Percentiles rank a stretch among this genome's conserved stretches.
These are phyloP conservation scores for Fusarium duplospermum DNA, from an alignment of 2,329 filamentous ascomycete species.

Conservation along the genomic window DNA sequence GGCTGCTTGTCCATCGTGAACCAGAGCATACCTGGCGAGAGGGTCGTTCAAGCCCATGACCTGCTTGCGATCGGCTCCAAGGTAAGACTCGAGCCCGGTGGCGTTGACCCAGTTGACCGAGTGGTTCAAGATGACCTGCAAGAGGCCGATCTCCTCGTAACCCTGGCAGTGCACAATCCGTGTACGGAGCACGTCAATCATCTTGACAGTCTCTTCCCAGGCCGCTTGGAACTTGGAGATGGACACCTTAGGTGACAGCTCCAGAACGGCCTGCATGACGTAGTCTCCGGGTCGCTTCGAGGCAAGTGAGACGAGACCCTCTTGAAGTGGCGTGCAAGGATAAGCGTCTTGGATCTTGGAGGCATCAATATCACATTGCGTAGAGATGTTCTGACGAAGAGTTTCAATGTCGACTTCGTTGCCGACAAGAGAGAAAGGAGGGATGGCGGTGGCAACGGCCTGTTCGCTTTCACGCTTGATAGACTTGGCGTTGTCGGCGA, in stretches of 20 bases:
- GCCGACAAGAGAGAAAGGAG: not conserved
- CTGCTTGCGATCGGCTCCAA: not conserved
- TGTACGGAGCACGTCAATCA: constrained; percentile 20
- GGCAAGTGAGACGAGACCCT: constrained; percentile 53
- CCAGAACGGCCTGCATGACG: constrained; percentile 44
- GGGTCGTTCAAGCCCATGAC: constrained; percentile 17
- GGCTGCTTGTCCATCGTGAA: not conserved
- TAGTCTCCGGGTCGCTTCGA: constrained; percentile 52
- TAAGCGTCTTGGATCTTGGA: constrained; percentile 47
- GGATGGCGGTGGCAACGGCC: not conserved
- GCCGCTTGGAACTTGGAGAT: constrained; percentile 5
- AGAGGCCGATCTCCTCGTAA: not conserved
- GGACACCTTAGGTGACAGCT: constrained; percentile 27
- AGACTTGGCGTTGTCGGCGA: not conserved
- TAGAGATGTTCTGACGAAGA: not conserved
- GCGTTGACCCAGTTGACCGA: constrained; percentile 5
- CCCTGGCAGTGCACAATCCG: constrained; percentile 17
- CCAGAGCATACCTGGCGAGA: constrained; percentile 9
- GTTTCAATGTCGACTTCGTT: not conserved
- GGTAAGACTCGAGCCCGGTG: not conserved
- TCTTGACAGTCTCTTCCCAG: constrained; percentile 20
- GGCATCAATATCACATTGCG: not conserved
- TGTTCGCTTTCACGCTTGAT: not conserved
- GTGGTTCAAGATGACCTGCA: constrained; percentile 22
- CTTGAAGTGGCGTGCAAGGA: constrained; percentile 55